phyloP scores from a whole-genome alignment of 495 filamentous ascomycete genomes.

The Pseudomonodictys pantanalensis region DNA sequence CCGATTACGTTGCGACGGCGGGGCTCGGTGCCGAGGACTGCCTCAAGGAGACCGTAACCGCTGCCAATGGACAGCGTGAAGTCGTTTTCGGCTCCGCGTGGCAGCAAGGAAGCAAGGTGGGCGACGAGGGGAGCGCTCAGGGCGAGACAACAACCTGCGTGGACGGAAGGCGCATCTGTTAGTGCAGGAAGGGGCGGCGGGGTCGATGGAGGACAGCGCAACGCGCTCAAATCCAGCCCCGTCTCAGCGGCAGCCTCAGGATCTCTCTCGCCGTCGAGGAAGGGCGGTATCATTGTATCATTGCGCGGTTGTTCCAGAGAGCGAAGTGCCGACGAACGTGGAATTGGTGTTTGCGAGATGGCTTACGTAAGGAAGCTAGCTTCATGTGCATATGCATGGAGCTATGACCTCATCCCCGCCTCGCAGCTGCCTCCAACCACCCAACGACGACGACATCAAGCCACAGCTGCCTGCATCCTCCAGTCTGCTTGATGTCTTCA shows the following conservation, averaged over 20 bases:
- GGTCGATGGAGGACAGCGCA: background rate
- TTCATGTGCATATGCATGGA: constrained; percentile 6
- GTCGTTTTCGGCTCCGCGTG: constrained; percentile 40
- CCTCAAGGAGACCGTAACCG: constrained; percentile 55
- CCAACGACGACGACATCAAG: constrained; percentile 4
- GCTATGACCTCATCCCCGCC: constrained; percentile 17
- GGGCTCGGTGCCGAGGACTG: constrained; percentile 38
- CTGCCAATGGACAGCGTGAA: constrained; percentile 54
- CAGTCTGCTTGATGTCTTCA: constrained; percentile 10
- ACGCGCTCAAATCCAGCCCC: no score
- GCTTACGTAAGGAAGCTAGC: no score
- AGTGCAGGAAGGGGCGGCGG: constrained; percentile 1
- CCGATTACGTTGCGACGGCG: constrained; percentile 40
- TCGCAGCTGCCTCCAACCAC: constrained; percentile 25
- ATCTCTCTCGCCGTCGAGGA: background rate
- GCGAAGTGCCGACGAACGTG: no score
- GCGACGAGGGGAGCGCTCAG: constrained; percentile 47
- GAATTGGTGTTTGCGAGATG: no score
- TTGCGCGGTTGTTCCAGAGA: no score
- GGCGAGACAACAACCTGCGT: constrained; percentile 50
- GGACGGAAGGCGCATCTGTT: constrained; percentile 10
- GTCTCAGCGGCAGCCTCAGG: background rate
- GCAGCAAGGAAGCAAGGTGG: constrained; percentile 43
- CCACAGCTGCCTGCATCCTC: background rate
- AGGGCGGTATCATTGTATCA: no score